Percentiles rank a stretch among this genome's conserved stretches.
phyloP scores from a whole-genome alignment of 2,329 filamentous ascomycete genomes.

The Exutisphaerella laricina region DNA sequence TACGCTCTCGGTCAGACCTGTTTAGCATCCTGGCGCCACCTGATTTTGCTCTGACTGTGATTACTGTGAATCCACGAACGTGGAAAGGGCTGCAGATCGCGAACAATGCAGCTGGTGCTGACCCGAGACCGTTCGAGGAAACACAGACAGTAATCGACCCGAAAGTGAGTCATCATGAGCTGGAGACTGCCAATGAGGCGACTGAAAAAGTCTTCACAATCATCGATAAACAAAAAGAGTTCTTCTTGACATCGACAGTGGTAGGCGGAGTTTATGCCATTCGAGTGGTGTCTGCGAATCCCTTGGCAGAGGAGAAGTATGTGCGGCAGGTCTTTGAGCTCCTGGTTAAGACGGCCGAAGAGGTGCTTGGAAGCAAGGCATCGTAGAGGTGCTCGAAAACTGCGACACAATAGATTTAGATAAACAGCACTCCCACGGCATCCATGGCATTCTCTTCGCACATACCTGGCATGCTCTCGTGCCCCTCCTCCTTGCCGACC shows the following conservation, averaged over 20 bases:
- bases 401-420: too few relatives aligned
- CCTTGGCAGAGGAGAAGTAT: constrained; percentile 64
- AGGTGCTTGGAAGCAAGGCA: constrained; percentile 36
- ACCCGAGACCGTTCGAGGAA: constrained; percentile 29
- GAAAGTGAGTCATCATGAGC: constrained; percentile 20
- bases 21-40: constrained; percentile 72
- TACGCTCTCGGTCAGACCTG: constrained; percentile 58
- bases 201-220: constrained; percentile 71
- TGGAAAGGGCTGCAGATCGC: constrained; percentile 25
- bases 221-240: constrained; percentile 67
- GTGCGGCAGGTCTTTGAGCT: constrained; percentile 68
- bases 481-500: too few relatives aligned
- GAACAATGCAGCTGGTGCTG: constrained; percentile 26
- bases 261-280: constrained; percentile 72
- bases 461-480: too few relatives aligned
- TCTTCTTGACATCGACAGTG: constrained; percentile 75
- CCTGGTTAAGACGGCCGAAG: constrained; percentile 60
- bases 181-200: constrained; percentile 56
- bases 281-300: constrained; percentile 69
- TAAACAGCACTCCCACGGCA: too few relatives aligned
- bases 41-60: constrained; percentile 71
- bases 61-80: constrained; percentile 54
- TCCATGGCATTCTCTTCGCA: too few relatives aligned
- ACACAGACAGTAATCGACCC: constrained; percentile 21
- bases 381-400: too few relatives aligned